Evolutionary conservation across 2,329 filamentous ascomycete species (phyloP), one percentile per base, ranked within the genome.

Genomic region (Aspergillus flavus): DNA sequence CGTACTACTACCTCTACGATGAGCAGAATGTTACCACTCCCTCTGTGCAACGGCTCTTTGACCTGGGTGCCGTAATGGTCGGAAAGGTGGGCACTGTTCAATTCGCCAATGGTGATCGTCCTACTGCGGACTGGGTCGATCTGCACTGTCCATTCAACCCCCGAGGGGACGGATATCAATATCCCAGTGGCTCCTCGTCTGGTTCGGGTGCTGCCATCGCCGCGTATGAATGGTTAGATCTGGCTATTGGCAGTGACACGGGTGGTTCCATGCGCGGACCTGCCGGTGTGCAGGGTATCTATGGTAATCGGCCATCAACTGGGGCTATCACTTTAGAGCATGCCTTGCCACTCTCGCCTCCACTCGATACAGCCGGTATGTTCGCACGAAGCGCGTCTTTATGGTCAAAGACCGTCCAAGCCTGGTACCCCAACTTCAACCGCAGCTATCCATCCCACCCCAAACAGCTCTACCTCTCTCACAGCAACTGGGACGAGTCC

Each of bases 1-100:
- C 87, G 1, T 90, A 84, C 80, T 82, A 82, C 23, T 76, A 83
- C 41, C 74, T 89, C 3, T 84, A 87, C 60, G 76, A 79, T 0
- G 69, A 80, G 4, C 76, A 80, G 0, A 80, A 75, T 2, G 70
- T 68, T 2, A 88, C 85, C 1, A 83, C 84, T 0, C 71, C 81
- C 0, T 78, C 84, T 1, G 80, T 87, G 0, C 83, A 87, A 57
- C 34, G 34, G 14, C 34, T 36, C 34, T 36, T 36, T 14, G 34
- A 36, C 14, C 78, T 80, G 2, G 89, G 89, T 0, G 88, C 86
- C 0, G 76, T 79, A 1, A 62, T 80, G 6, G 72, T 80, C 1
- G 78, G 78, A 0, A 78, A 78, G 55, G 71, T 72, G 61, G 74
- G 74, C 21, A 71, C 72, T 0, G 69, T 69, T 7, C 73, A 78